Base-by-base conservation (phyloP, 768 basidiomycete species). In the Gloeopeniophorella convolvens region DNA sequence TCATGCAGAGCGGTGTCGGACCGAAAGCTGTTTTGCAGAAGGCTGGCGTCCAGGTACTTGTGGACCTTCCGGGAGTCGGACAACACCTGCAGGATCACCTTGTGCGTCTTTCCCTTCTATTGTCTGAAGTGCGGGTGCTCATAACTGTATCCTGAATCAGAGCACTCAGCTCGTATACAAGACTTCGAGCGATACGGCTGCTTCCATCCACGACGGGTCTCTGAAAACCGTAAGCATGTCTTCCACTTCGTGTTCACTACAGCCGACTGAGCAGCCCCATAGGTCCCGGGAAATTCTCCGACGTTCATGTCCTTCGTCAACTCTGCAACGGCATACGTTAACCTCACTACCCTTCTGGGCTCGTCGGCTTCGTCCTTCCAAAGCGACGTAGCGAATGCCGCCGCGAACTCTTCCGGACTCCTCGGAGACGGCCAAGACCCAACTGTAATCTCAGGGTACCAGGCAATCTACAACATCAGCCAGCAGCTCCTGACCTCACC, bases 281-380 rank as follows among this genome's bases (percentile, higher is more conserved):
- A 59, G 55, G 40, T 57, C 27, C 47, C 51, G 45, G 59, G 53
- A 15, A 54, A 52, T 21, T 63, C 58, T 23, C 49, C 63, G 15
- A 50, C 58, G 45, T 78, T 77, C 63, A 58, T 72, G 13, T 82
- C 80, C 3, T 78, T 75, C 62, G 69, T 83, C 61, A 85, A 83
- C 69, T 74, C 78, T 28, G 82, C 81, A 4, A 78, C 77, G 32
- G 77, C 76, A 6, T 85, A 81, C 60, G 69, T 74, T 57, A 81
- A 81, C 64, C 66, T 72, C 52, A 72, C 74, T 31, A 64, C 63
- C 28, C 70, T 79, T 27, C 68, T 79, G 51, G 71, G 66, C 13
- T 27, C 42, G 10, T 65, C 53, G n/a, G 69, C 68, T 11, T 31
- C 61, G 5, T 59, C 61, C 10, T 66, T 73, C 56, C 59, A 67